These are phyloP conservation scores for Diplosphaera chodatii DNA, from an alignment of 139 green algal species.

Conservation along the genomic window DNA sequence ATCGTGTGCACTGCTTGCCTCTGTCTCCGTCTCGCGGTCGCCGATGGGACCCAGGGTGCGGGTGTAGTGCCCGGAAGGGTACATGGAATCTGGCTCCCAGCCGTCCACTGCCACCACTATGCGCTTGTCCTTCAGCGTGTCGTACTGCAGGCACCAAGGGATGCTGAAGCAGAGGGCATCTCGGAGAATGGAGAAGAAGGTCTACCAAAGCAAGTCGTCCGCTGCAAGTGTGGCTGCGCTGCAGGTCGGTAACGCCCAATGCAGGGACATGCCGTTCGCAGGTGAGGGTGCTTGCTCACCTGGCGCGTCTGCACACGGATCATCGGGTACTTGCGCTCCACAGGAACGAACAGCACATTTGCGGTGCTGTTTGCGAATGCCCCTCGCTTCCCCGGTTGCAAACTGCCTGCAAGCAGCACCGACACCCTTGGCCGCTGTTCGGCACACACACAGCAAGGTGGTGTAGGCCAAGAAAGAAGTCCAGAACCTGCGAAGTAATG, in stretches of 20 bases:
- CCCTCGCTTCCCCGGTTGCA: constrained; percentile 12
- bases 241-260: too few relatives aligned
- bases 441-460: too few relatives aligned
- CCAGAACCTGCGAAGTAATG: too few relatives aligned
- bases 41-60: constrained; percentile 74
- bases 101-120: constrained; percentile 77
- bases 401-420: background rate
- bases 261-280: too few relatives aligned
- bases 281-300: constrained; percentile 12
- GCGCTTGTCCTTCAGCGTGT: constrained; percentile 73
- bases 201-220: too few relatives aligned
- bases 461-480: too few relatives aligned
- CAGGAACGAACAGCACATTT: constrained; percentile 66
- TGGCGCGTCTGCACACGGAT: constrained; percentile 87
- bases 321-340: constrained; percentile 70
- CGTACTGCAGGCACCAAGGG: constrained; percentile 48
- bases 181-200: too few relatives aligned
- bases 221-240: too few relatives aligned
- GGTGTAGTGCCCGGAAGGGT: constrained; percentile 77
- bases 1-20: too few relatives aligned
- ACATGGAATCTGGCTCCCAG: constrained; percentile 63
- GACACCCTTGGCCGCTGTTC: too few relatives aligned
- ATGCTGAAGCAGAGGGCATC: too few relatives aligned
- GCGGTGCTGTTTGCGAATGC: background rate
- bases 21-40: constrained; percentile 78